A percentile compares a stretch with the other conserved stretches of the same genome.
phyloP scores from a whole-genome alignment of 257 asterid species.

The Solanum verrucosum region DNA sequence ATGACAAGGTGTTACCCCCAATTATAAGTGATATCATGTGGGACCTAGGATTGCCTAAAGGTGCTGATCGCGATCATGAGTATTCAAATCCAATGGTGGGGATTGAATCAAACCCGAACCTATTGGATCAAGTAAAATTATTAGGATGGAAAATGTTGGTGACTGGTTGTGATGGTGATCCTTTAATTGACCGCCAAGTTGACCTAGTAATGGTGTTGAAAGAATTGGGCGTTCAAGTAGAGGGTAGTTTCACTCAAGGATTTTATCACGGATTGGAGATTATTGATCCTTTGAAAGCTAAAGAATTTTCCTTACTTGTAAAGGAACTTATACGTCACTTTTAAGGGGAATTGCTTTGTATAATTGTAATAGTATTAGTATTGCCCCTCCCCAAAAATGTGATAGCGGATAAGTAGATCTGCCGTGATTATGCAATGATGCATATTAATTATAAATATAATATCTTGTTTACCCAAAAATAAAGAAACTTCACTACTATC shows the following conservation, averaged over 20 bases:
- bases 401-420: background rate
- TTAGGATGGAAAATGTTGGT: background rate
- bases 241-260: slow-evolving; percentile 3
- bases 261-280: slow-evolving; percentile 8
- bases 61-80: background rate
- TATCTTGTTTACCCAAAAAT: background rate
- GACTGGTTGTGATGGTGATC: background rate
- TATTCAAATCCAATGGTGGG: background rate
- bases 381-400: background rate
- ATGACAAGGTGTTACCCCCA: background rate
- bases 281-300: background rate
- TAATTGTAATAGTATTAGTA: background rate
- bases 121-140: background rate
- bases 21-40: background rate
- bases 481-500: background rate
- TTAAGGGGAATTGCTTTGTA: background rate
- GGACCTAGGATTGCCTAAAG: background rate
- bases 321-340: background rate
- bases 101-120: background rate
- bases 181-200: background rate
- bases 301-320: slow-evolving; percentile 2
- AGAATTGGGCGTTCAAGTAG: slow-evolving; percentile 1
- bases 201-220: slow-evolving; percentile 1
- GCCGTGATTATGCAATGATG: background rate
- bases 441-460: background rate